These are phyloP conservation scores for Leucaena leucocephala DNA, from an alignment of 306 rosid genomes.

Conservation along the genomic window DNA sequence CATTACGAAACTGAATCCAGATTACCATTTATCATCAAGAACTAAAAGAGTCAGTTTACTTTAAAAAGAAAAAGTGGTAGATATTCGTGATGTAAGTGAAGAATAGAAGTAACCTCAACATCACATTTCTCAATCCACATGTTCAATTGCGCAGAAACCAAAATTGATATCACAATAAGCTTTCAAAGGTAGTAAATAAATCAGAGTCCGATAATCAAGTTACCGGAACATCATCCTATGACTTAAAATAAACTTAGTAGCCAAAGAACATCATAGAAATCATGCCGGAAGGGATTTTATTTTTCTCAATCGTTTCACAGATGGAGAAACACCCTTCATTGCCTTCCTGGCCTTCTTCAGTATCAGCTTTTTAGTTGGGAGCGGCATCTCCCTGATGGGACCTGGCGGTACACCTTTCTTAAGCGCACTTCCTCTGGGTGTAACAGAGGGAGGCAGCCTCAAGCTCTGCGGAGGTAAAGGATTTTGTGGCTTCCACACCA, in stretches of 20 bases:
- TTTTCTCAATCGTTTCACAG: conserved; percentile 74
- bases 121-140: conserved; percentile 19
- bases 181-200: conserved; percentile 27
- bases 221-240: conserved; percentile 34
- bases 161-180: conserved; percentile 35
- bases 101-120: conserved; percentile 27
- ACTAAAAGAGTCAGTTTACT: not conserved
- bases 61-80: not conserved
- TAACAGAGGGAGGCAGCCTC: conserved; percentile 90
- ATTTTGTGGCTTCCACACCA: conserved; percentile 93
- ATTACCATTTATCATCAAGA: not conserved
- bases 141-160: conserved; percentile 40
- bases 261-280: conserved; percentile 23
- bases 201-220: conserved; percentile 32
- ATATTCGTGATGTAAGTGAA: conserved; percentile 19
- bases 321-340: conserved; percentile 48
- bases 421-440: conserved; percentile 99
- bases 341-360: conserved; percentile 73
- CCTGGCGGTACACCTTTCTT: conserved; percentile 97
- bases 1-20: not conserved
- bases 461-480: conserved; percentile 92
- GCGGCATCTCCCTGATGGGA: conserved; percentile 79
- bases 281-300: conserved; percentile 53
- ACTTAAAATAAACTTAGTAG: not conserved
- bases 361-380: conserved; percentile 56